phyloP scores from a whole-genome alignment of 495 filamentous ascomycete genomes.

The Lasiosphaeriaceae sp. region DNA sequence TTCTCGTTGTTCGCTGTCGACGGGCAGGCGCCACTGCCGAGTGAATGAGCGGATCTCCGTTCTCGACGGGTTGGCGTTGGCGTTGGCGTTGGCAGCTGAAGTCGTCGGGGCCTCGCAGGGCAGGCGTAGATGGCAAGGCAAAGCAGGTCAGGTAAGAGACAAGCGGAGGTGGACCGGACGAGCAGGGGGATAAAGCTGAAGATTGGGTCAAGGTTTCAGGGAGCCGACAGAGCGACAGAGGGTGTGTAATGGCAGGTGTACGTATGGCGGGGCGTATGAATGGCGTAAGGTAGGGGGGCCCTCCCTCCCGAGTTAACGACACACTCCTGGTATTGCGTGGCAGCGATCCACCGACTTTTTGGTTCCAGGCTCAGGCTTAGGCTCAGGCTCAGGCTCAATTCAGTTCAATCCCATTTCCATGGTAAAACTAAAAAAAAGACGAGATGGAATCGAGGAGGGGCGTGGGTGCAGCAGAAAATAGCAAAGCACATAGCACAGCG shows the following conservation, averaged over 20 bases:
- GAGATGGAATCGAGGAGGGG: too few species aligned
- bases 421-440: too few species aligned
- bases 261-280: conserved; percentile 19
- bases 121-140: conserved; percentile 7
- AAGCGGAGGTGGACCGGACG: conserved; percentile 13
- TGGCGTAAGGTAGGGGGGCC: not conserved
- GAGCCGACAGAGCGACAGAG: conserved; percentile 10
- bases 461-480: not conserved
- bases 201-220: conserved; percentile 24
- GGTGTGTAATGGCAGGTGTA: conserved; percentile 7
- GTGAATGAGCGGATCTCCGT: conserved; percentile 10
- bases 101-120: conserved; percentile 9
- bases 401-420: too few species aligned
- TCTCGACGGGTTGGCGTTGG: conserved; percentile 16
- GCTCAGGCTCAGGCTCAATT: too few species aligned
- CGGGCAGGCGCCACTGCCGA: conserved; percentile 11
- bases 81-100: conserved; percentile 13
- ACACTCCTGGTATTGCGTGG: conserved; percentile 26
- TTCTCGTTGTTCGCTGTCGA: conserved; percentile 2
- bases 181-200: conserved; percentile 29
- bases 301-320: conserved; percentile 12
- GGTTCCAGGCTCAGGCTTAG: too few species aligned
- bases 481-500: not conserved
- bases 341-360: not conserved
- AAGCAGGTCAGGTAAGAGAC: conserved; percentile 9